Base-by-base conservation (phyloP, 1,139 yeast genomes). In the Protomyces pachydermus region DNA sequence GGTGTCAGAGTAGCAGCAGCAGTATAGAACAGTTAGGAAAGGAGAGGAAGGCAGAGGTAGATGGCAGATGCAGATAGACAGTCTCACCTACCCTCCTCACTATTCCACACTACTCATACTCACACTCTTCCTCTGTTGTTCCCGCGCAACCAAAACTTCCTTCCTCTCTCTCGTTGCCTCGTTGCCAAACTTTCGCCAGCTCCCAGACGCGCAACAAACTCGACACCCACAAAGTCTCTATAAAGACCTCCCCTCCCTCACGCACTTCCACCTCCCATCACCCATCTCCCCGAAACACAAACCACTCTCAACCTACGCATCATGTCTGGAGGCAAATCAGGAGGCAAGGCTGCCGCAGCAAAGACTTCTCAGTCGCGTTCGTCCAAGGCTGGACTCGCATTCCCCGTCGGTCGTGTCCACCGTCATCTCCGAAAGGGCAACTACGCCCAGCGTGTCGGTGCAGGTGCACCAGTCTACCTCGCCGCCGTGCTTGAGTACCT, bases 381-480 rank as follows among this genome's bases (percentile, higher is more conserved):
- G 73, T 87, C 97, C 70, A 91, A 90, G 83, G 98, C 98, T 77
- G 98, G 97, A 79, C 86, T 91, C 78, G 89, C 96, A 74, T 91
- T 93, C 95, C 98, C 98, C 81, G 98, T 93, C 73, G 98, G 98
- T 80, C 93, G 98, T 87, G 95, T 91, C 72, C 98, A 91, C 84
- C 87, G 97, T 83, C 84, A 91, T 75, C 82, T 91, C 75, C 89
- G 96, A 85, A 91, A 88, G 82, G 98, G 98, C 76, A 91, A 91
- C 86, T 91, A 91, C 82, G 97, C 97, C 74, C 97, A 91, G 83
- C 88, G 98, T 84, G 87, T 91, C 74, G 98, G 98, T 85, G 91
- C 97, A 72, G 97, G 67, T 66, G 65, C 65, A 46, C 95, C 95
- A 79, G 95, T 91, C 70, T 91, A 91, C 81, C 83, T 91, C 73